phyloP scores from a whole-genome alignment of 306 rosid species.

The Abrus precatorius region DNA sequence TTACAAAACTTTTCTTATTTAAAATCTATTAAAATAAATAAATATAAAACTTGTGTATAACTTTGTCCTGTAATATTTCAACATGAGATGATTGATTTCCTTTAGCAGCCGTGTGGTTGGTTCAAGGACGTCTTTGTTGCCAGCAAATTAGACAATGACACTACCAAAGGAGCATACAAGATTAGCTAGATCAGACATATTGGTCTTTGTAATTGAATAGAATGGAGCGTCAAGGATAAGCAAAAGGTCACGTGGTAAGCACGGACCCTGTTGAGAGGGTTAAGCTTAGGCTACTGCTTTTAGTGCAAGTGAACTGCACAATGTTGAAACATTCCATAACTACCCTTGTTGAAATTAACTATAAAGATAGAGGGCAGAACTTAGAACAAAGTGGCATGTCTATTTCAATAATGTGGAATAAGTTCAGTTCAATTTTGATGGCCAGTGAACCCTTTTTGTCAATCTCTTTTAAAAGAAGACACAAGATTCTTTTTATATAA shows the following conservation, averaged over 20 bases:
- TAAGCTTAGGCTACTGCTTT: neutral
- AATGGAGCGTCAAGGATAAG: neutral
- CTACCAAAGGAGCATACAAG: neutral
- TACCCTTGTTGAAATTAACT: neutral
- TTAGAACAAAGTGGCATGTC: neutral
- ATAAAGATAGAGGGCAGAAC: neutral
- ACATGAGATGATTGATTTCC: no score
- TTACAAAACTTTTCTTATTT: no score
- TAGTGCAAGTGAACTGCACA: neutral
- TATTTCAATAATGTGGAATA: neutral
- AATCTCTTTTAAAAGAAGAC: neutral
- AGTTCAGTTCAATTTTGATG: conserved; percentile 34
- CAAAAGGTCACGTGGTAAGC: neutral
- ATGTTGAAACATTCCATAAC: neutral
- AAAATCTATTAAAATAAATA: no score
- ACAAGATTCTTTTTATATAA: neutral
- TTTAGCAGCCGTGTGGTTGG: conserved; percentile 33
- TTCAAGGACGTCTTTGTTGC: neutral
- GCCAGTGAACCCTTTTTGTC: neutral
- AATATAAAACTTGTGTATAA: no score
- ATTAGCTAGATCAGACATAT: no score
- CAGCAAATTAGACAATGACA: neutral
- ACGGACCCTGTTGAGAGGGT: neutral
- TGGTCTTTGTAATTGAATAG: neutral
- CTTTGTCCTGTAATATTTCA: no score